Evolutionary conservation across 73 alveolate species (phyloP).

Genomic region (Tetrahymena borealis): DNA sequence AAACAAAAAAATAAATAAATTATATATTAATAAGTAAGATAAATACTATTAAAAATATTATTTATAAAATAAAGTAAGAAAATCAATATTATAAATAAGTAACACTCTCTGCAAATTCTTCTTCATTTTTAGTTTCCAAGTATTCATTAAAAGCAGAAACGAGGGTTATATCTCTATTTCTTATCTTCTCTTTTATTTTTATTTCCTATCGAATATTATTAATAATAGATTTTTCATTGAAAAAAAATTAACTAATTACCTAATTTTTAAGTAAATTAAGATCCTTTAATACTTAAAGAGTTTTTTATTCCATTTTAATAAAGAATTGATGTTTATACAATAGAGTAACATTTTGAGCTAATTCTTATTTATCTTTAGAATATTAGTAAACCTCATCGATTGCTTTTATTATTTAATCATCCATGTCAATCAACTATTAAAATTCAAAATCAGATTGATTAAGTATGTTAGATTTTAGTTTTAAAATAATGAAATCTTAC

Average conservation of each 20-base stretch:
- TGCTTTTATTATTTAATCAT: neutral
- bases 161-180: neutral
- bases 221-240: no score
- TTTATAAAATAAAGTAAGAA: neutral
- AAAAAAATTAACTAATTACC: neutral
- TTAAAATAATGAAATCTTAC: neutral
- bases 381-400: neutral
- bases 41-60: neutral
- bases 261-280: neutral
- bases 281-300: neutral
- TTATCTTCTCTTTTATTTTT: neutral
- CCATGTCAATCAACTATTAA: neutral
- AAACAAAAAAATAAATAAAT: no score
- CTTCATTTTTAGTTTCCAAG: neutral
- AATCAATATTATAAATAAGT: neutral
- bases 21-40: neutral
- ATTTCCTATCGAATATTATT: neutral
- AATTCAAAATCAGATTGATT: no score
- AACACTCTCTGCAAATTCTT: neutral
- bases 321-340: neutral
- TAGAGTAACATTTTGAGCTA: neutral
- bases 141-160: neutral
- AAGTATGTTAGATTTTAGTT: neutral
- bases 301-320: neutral
- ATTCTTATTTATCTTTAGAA: neutral